Conservation (phyloP, 306 rosid genomes). For the Malus asiatica region DNA sequence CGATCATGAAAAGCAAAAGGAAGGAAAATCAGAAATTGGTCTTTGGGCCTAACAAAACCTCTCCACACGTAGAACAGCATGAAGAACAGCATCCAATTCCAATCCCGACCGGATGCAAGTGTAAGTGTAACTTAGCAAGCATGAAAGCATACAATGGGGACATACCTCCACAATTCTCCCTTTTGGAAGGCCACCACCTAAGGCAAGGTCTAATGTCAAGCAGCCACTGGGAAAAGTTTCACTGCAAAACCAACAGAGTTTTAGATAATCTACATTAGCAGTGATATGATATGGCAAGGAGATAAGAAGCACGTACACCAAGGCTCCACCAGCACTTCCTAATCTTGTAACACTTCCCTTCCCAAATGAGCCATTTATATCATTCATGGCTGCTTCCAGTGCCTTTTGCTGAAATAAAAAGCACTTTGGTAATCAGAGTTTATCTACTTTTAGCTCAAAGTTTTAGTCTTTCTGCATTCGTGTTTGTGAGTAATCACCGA, state of each 20-base stretch:
- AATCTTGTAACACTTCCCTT: conserved; percentile 95
- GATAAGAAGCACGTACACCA: conserved; percentile 53
- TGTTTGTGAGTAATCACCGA: neutral
- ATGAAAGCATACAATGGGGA: neutral
- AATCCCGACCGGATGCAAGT: neutral
- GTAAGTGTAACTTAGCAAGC: neutral
- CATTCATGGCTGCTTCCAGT: conserved; percentile 93
- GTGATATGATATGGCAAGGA: too few relatives aligned
- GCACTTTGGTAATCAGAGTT: conserved; percentile 17
- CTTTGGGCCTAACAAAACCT: neutral
- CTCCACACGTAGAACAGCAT: neutral
- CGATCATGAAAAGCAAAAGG: neutral
- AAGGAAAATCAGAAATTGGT: neutral
- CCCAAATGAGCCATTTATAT: conserved; percentile 84
- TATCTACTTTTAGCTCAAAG: neutral
- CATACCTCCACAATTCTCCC: conserved; percentile 98
- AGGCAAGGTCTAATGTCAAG: conserved; percentile 86
- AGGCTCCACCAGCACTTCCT: conserved; percentile 98
- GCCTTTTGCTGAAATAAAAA: conserved; percentile 80
- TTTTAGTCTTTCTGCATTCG: neutral
- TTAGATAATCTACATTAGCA: neutral
- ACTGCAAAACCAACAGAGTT: conserved; percentile 37
- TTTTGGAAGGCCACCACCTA: conserved; percentile 96
- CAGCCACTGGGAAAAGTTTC: conserved; percentile 99
- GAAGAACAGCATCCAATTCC: neutral